A percentile compares a stretch with the other conserved stretches of the same genome.
Conservation (phyloP, 352 stramenopile species). For the Phytopythium litorale region DNA sequence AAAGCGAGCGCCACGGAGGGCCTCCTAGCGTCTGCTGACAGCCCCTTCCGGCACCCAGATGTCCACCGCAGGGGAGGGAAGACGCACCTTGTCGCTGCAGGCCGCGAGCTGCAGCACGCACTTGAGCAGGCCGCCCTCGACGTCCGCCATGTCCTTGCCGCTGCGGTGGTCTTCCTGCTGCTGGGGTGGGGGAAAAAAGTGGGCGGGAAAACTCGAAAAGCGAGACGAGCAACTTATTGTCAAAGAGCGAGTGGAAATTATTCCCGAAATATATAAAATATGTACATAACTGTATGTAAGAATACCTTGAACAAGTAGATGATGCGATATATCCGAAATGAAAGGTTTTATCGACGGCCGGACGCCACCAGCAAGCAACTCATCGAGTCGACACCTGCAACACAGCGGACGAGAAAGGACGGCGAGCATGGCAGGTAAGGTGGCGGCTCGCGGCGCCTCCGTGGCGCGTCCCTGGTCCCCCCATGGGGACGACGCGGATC, state of each 20-base stretch:
- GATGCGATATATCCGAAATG: background rate
- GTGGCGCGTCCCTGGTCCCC: background rate
- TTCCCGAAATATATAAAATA: too few relatives aligned
- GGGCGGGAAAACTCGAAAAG: conserved; percentile 7
- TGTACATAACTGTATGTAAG: background rate
- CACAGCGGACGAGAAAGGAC: background rate
- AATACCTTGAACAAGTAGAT: background rate
- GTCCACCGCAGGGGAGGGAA: too few relatives aligned
- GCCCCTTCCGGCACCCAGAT: too few relatives aligned
- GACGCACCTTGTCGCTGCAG: conserved; percentile 69
- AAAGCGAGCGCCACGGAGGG: too few relatives aligned
- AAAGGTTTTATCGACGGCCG: background rate
- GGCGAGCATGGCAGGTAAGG: conserved; percentile 6
- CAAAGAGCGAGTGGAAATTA: too few relatives aligned
- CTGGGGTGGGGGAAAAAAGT: background rate
- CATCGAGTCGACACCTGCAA: background rate
- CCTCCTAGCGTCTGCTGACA: background rate
- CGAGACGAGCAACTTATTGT: background rate
- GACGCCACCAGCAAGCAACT: conserved; percentile 3
- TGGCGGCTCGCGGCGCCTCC: background rate
- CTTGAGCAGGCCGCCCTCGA: conserved; percentile 61
- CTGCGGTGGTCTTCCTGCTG: background rate
- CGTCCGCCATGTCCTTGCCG: conserved; percentile 33
- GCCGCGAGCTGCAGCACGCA: conserved; percentile 69
- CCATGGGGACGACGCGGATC: background rate